Evolutionary conservation across 306 rosid species (phyloP).

Genomic region (Mucuna pruriens): DNA sequence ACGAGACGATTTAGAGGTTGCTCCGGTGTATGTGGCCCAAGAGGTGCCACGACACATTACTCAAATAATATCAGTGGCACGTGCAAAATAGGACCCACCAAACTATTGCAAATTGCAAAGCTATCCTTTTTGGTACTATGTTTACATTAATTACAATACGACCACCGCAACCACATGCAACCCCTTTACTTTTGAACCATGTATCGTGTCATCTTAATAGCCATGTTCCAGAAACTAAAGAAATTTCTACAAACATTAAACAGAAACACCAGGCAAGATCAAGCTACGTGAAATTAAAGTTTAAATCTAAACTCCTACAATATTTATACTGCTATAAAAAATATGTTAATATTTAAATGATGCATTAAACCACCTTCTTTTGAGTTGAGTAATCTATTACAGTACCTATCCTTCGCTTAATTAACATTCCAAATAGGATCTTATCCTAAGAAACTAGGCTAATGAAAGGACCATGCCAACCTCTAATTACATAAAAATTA

Average conservation of each 20-base stretch:
- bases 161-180: neutral
- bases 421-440: neutral
- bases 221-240: neutral
- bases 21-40: neutral
- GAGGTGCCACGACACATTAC: constrained; percentile 6
- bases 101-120: neutral
- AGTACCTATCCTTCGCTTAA: neutral
- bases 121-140: neutral
- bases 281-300: neutral
- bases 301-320: neutral
- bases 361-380: neutral
- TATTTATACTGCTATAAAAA: neutral
- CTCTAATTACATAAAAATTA: no score
- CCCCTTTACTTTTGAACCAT: neutral
- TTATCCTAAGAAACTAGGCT: neutral
- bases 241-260: neutral
- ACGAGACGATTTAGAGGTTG: neutral
- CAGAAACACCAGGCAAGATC: neutral
- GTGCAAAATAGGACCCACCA: constrained; percentile 6
- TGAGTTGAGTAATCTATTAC: neutral
- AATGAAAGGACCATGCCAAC: neutral
- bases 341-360: neutral
- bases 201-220: neutral
- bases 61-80: neutral
- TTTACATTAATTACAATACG: neutral